Evolutionary conservation across 306 rosid species (phyloP).

Genomic region (Acacia confusa): DNA sequence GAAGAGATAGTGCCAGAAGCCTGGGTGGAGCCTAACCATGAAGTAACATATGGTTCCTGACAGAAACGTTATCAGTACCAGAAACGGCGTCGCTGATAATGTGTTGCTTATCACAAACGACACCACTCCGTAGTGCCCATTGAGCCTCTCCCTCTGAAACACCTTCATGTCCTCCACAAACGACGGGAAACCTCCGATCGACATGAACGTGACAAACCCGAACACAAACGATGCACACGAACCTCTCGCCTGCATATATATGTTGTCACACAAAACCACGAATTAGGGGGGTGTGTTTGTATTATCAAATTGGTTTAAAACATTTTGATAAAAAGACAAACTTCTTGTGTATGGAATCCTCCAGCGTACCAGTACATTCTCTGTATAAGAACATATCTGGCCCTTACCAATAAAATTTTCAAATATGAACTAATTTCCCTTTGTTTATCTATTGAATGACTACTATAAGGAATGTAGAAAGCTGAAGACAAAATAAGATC

Average conservation of each 20-base stretch:
- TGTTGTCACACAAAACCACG: neutral
- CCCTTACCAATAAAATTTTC: too few relatives aligned
- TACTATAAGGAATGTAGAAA: too few relatives aligned
- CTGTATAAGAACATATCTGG: too few relatives aligned
- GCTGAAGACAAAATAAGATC: too few relatives aligned
- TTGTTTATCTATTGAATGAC: too few relatives aligned
- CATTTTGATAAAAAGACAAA: too few relatives aligned
- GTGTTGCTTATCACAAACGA: constrained; percentile 89
- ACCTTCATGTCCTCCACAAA: constrained; percentile 99
- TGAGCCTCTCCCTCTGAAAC: constrained; percentile 94
- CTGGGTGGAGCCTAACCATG: constrained; percentile 96
- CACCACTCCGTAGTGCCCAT: constrained; percentile 90
- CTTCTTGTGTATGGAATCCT: too few relatives aligned
- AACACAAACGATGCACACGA: constrained; percentile 97
- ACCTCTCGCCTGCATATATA: constrained; percentile 72
- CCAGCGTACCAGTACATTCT: too few relatives aligned
- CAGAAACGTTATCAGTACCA: constrained; percentile 78
- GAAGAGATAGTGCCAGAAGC: constrained; percentile 82
- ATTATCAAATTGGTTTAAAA: too few relatives aligned
- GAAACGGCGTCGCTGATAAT: constrained; percentile 85
- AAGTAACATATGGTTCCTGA: constrained; percentile 93
- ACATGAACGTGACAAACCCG: constrained; percentile 95
- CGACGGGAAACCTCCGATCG: constrained; percentile 97
- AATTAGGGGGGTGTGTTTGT: too few relatives aligned
- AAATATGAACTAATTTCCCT: too few relatives aligned